Percentiles rank a stretch among this genome's conserved stretches.
phyloP scores from a whole-genome alignment of 2,329 filamentous ascomycete genomes.

The Colletotrichum salicis region DNA sequence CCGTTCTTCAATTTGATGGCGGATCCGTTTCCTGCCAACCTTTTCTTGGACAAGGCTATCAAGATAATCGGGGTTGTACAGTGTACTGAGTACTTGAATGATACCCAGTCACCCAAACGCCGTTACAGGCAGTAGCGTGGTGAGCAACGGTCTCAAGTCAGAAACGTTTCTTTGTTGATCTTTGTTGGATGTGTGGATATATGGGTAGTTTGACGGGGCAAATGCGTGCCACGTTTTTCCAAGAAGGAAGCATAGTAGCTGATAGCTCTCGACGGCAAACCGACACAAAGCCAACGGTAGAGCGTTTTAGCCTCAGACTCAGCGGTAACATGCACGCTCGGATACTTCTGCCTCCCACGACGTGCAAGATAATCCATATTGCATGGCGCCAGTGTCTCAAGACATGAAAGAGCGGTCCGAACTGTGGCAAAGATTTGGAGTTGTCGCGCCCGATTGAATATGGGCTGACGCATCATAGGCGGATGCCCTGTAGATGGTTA shows the following conservation, averaged over 20 bases:
- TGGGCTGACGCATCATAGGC: not conserved
- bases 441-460: not conserved
- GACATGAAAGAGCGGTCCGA: not conserved
- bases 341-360: not conserved
- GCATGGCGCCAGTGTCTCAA: conserved; percentile 16
- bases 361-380: not conserved
- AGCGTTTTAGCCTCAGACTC: not conserved
- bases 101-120: not conserved
- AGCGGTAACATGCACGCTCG: conserved; percentile 19
- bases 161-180: conserved; percentile 16
- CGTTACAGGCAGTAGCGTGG: not conserved
- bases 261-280: not conserved
- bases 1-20: not conserved
- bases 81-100: conserved; percentile 13
- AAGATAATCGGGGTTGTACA: not conserved
- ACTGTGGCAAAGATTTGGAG: not conserved
- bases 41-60: not conserved
- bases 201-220: not conserved
- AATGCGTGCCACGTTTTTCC: not conserved
- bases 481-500: not conserved
- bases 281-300: not conserved
- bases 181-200: not conserved
- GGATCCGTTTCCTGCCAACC: not conserved
- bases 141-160: conserved; percentile 21
- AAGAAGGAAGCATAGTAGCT: conserved; percentile 14